Evolutionary conservation across 164 flowering plant species (phyloP).

Genomic region (Kingdonia uniflora): DNA sequence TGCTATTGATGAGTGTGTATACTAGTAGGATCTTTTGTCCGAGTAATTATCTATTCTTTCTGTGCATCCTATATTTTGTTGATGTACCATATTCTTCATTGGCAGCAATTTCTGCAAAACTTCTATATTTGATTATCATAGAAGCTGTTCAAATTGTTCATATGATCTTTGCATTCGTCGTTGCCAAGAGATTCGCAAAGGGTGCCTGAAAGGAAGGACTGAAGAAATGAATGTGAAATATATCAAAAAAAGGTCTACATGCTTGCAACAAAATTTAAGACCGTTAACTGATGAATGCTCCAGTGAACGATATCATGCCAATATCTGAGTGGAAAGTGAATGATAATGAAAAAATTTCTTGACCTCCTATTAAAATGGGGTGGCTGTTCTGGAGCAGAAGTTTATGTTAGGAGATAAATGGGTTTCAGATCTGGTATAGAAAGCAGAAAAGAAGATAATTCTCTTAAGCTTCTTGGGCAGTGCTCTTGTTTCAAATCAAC

Average conservation of each 20-base stretch:
- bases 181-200: conserved; percentile 35
- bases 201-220: conserved; percentile 17
- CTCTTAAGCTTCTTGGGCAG: background rate
- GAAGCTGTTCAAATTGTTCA: conserved; percentile 67
- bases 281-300: background rate
- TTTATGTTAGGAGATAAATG: conserved; percentile 44
- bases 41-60: background rate
- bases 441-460: background rate
- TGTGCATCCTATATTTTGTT: background rate
- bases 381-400: conserved; percentile 58
- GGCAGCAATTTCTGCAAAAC: conserved; percentile 57
- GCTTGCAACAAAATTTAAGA: too few relatives aligned
- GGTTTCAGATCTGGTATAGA: conserved; percentile 42
- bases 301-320: background rate
- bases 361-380: conserved; percentile 52
- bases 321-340: conserved; percentile 21
- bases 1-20: background rate
- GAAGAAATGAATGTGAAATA: conserved; percentile 9
- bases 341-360: conserved; percentile 28
- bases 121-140: conserved; percentile 48
- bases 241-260: too few relatives aligned
- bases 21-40: background rate
- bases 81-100: conserved; percentile 2
- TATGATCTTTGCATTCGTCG: conserved; percentile 67
- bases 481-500: background rate